phyloP scores from a whole-genome alignment of 1,284 basidiomycete genomes.

The Heterobasidion parviporum region DNA sequence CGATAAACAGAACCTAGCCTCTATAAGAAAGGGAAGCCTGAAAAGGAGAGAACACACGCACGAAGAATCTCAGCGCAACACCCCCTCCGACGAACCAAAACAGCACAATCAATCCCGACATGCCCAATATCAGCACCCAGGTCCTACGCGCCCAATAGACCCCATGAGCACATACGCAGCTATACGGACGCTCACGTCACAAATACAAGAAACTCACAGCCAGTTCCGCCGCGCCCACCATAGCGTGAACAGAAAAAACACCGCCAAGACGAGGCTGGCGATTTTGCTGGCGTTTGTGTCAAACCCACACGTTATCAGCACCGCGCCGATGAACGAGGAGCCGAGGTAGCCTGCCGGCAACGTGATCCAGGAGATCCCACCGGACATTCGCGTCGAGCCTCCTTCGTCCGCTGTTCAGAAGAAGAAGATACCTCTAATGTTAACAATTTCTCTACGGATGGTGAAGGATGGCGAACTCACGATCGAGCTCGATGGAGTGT shows the following conservation, averaged over 20 bases:
- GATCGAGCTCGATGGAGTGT: constrained; percentile 81
- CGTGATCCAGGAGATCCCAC: constrained; percentile 82
- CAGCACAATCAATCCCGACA: constrained; percentile 65
- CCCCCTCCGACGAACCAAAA: constrained; percentile 83
- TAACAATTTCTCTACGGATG: constrained; percentile 7
- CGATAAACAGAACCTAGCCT: constrained; percentile 79
- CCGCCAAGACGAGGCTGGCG: constrained; percentile 76
- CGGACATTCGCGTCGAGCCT: constrained; percentile 89
- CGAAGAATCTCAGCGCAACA: constrained; percentile 66
- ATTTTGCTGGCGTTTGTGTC: constrained; percentile 91
- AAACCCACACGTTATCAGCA: constrained; percentile 87
- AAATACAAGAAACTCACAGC: constrained; percentile 43
- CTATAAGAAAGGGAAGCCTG: constrained; percentile 8
- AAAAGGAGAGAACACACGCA: constrained; percentile 23
- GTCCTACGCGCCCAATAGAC: constrained; percentile 33
- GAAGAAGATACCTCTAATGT: constrained; percentile 16
- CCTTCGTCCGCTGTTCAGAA: constrained; percentile 73
- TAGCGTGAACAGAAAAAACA: constrained; percentile 86
- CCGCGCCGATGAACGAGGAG: constrained; percentile 84
- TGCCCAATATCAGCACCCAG: constrained; percentile 67
- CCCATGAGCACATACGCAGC: not conserved
- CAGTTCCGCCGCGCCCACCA: constrained; percentile 84
- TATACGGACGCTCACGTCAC: too few relatives aligned
- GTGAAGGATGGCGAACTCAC: constrained; percentile 30
- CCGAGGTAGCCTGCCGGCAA: constrained; percentile 91